Conservation (phyloP, 129 eudicot species). For the Silybum marianum region DNA sequence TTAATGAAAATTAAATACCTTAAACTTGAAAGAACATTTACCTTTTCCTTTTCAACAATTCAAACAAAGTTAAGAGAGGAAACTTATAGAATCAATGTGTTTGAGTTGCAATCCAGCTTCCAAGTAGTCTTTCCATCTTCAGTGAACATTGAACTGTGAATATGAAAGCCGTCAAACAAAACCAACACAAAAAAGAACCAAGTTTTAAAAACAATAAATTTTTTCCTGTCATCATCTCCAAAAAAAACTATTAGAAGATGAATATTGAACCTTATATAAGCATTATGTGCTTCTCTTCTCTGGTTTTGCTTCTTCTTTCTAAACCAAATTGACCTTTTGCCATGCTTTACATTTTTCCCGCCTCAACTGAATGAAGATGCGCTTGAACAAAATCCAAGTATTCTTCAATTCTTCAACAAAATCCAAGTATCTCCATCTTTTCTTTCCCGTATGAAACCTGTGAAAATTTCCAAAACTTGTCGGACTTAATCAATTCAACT, state of each 20-base stretch:
- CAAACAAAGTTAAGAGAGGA: constrained; percentile 65
- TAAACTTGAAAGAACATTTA: background rate
- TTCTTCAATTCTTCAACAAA: no score
- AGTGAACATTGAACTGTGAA: constrained; percentile 64
- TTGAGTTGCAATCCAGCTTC: constrained; percentile 62
- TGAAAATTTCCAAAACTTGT: no score
- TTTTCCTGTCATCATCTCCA: background rate
- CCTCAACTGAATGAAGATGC: no score
- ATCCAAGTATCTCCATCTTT: no score
- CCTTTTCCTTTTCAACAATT: constrained; percentile 74
- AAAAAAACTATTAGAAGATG: background rate
- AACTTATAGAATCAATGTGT: constrained; percentile 55
- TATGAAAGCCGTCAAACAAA: constrained; percentile 50
- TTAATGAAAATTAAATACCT: no score
- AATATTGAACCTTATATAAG: constrained; percentile 51
- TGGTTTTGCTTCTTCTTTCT: background rate
- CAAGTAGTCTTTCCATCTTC: constrained; percentile 50
- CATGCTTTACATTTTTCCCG: no score
- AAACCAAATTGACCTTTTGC: background rate
- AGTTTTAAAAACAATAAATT: background rate
- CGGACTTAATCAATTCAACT: no score
- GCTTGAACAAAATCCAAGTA: no score
- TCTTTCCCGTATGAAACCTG: no score
- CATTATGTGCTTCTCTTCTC: constrained; percentile 55
- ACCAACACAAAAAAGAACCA: background rate